Percentiles rank a stretch among this genome's conserved stretches.
Evolutionary conservation across 805 yeast genomes (phyloP).

Genomic region (Yamadazyma kitorensis): DNA sequence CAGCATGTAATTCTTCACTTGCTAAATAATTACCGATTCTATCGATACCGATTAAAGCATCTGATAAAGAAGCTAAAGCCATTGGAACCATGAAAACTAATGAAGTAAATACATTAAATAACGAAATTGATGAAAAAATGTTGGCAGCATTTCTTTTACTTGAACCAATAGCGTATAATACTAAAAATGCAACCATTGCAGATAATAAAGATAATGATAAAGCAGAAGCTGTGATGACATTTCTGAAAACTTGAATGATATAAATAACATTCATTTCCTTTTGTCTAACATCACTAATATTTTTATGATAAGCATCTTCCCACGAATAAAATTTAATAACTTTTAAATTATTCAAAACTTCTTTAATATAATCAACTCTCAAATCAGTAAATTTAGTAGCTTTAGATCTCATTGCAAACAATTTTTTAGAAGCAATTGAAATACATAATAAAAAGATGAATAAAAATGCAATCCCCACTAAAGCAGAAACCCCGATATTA

Average conservation of each 20-base stretch:
- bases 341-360: conserved; percentile 73
- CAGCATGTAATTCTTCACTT: conserved; percentile 38
- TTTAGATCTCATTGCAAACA: conserved; percentile 54
- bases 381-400: conserved; percentile 68
- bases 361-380: conserved; percentile 75
- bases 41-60: conserved; percentile 59
- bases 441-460: conserved; percentile 49
- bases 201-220: conserved; percentile 67
- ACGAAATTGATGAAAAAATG: conserved; percentile 66
- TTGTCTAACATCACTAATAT: conserved; percentile 53
- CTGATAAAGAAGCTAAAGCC: conserved; percentile 65
- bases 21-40: conserved; percentile 56
- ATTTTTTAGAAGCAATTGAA: conserved; percentile 44
- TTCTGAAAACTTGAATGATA: conserved; percentile 63
- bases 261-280: conserved; percentile 62
- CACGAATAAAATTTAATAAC: conserved; percentile 86
- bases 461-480: conserved; percentile 65
- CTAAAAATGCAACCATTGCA: conserved; percentile 55
- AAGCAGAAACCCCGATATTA: conserved; percentile 69
- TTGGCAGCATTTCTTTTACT: conserved; percentile 51
- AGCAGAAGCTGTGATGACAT: conserved; percentile 59
- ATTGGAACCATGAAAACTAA: conserved; percentile 70
- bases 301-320: conserved; percentile 74
- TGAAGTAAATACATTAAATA: conserved; percentile 59
- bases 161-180: conserved; percentile 30